Conservation (phyloP, 1,284 basidiomycete genomes). For the Melampsora larici-populina region DNA sequence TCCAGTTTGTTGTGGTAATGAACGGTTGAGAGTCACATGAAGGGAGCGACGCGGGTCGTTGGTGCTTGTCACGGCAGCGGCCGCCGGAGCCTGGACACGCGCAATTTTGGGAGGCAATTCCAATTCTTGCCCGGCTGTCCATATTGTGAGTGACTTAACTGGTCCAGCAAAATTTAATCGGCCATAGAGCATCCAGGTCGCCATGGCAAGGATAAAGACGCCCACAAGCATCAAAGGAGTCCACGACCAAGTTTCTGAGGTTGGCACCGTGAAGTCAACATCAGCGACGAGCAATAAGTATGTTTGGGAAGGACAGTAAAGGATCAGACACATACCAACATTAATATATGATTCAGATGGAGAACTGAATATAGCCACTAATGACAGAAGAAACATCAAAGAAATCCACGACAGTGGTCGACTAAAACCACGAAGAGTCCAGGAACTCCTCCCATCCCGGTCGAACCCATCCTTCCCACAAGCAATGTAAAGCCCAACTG, state of each 20-base stretch:
- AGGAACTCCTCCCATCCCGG: slow-evolving; percentile 28
- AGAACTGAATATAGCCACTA: slow-evolving; percentile 9
- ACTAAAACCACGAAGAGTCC: slow-evolving; percentile 25
- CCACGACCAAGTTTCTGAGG: slow-evolving; percentile 21
- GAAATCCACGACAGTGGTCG: slow-evolving; percentile 18
- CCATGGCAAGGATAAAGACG: neutral
- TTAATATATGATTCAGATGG: neutral
- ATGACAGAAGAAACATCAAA: neutral
- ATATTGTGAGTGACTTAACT: slow-evolving; percentile 35
- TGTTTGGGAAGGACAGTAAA: neutral
- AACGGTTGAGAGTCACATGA: neutral
- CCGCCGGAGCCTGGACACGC: neutral
- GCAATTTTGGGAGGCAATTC: slow-evolving; percentile 19
- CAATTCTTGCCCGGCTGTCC: slow-evolving; percentile 34
- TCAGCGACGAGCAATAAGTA: neutral
- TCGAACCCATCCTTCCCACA: slow-evolving; percentile 22
- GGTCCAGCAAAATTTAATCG: slow-evolving; percentile 28
- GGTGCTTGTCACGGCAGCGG: neutral
- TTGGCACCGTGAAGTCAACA: neutral
- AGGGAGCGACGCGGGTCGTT: neutral
- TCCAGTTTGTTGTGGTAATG: neutral
- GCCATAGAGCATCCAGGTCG: slow-evolving; percentile 32
- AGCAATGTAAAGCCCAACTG: slow-evolving; percentile 24
- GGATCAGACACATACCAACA: neutral
- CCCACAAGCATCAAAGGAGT: neutral